Percentiles rank a stretch among this genome's conserved stretches.
These are phyloP conservation scores for Cucurbita argyrosperma DNA, from an alignment of 306 rosid species.

Conservation along the genomic window DNA sequence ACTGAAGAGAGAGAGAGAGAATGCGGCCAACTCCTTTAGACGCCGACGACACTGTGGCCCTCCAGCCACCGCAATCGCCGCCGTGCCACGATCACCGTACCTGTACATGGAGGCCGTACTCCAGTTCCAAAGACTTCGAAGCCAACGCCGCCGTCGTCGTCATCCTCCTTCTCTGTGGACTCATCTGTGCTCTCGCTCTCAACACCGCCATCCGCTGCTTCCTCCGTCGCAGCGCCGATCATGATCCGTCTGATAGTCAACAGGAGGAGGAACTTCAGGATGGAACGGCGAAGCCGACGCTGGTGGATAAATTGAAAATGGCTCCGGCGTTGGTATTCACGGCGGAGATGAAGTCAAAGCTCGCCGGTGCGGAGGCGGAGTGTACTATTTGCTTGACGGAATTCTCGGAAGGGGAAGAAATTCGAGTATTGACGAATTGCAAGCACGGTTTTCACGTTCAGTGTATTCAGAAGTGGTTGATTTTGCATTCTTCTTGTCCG, in stretches of 20 bases:
- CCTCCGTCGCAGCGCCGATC: slow-evolving; percentile 7
- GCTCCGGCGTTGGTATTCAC: slow-evolving; percentile 18
- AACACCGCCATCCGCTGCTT: slow-evolving; percentile 33
- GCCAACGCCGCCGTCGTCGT: slow-evolving; percentile 28
- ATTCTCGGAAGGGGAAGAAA: slow-evolving; percentile 29
- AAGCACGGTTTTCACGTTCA: slow-evolving; percentile 30
- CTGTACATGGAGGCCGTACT: slow-evolving; percentile 25
- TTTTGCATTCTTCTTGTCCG: slow-evolving; percentile 31
- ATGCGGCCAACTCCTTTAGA: slow-evolving; percentile 4
- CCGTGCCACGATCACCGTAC: slow-evolving; percentile 3
- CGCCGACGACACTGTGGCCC: neutral
- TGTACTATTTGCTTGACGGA: slow-evolving; percentile 39
- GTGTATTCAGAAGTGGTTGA: slow-evolving; percentile 27
- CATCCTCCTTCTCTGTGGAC: slow-evolving; percentile 35
- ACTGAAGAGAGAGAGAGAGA: neutral
- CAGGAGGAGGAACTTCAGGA: neutral
- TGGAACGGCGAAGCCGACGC: neutral
- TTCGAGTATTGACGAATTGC: slow-evolving; percentile 27
- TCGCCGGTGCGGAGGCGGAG: slow-evolving; percentile 28
- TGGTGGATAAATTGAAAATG: slow-evolving; percentile 1
- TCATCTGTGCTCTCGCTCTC: slow-evolving; percentile 26
- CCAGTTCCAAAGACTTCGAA: slow-evolving; percentile 28
- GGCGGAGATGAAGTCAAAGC: slow-evolving; percentile 13
- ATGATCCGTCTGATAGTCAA: neutral
- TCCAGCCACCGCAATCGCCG: neutral